Conservation (phyloP, 352 stramenopile genomes). For the Bremia lactucae region DNA sequence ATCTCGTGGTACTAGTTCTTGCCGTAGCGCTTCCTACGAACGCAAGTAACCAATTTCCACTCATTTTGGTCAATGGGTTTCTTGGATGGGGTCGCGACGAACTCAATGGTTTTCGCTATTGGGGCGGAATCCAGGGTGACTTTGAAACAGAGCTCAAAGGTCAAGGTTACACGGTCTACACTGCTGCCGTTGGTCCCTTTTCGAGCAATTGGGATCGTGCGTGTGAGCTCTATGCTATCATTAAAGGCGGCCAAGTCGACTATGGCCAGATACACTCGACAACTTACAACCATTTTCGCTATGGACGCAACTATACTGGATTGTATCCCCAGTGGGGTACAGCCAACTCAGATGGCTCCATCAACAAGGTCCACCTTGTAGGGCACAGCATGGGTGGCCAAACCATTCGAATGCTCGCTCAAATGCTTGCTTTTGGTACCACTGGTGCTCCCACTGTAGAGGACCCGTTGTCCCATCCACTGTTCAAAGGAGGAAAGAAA, state of each 20-base stretch:
- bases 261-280: constrained; percentile 41
- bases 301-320: constrained; percentile 35
- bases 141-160: constrained; percentile 26
- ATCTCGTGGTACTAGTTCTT: constrained; percentile 7
- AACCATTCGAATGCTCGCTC: constrained; percentile 64
- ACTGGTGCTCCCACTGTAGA: constrained; percentile 28
- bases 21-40: constrained; percentile 4
- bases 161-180: constrained; percentile 40
- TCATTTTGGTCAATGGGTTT: constrained; percentile 51
- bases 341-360: constrained; percentile 26
- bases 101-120: constrained; percentile 37
- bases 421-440: constrained; percentile 41
- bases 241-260: constrained; percentile 46
- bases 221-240: constrained; percentile 51
- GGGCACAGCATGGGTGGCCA: constrained; percentile 76
- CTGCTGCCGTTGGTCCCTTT: constrained; percentile 39
- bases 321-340: constrained; percentile 51
- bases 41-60: constrained; percentile 34
- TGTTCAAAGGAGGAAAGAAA: constrained; percentile 44
- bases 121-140: constrained; percentile 36
- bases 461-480: constrained; percentile 15
- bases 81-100: constrained; percentile 34
- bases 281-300: constrained; percentile 25
- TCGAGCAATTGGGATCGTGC: constrained; percentile 56
- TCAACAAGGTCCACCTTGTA: constrained; percentile 60